phyloP scores from a whole-genome alignment of 768 basidiomycete species.

The Lentinula guzmanii region DNA sequence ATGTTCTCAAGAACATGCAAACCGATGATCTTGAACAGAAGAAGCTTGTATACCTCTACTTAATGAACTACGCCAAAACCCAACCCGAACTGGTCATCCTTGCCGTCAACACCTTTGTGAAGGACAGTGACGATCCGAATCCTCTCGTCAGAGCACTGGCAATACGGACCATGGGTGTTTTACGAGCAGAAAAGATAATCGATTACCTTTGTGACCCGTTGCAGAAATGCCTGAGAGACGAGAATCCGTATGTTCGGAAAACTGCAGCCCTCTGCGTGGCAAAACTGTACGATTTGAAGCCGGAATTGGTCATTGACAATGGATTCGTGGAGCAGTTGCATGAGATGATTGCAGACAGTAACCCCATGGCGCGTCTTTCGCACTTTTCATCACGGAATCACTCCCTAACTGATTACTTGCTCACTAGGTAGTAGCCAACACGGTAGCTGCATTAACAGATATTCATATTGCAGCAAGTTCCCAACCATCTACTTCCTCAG shows the following conservation, averaged over 20 bases:
- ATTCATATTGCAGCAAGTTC: conserved; percentile 74
- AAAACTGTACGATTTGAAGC: conserved; percentile 96
- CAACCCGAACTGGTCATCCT: conserved; percentile 99
- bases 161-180: conserved; percentile 95
- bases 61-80: conserved; percentile 99
- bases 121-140: conserved; percentile 95
- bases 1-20: conserved; percentile 99
- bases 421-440: conserved; percentile 92
- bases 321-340: conserved; percentile 86
- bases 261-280: conserved; percentile 96
- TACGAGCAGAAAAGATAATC: conserved; percentile 98
- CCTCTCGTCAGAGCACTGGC: conserved; percentile 94
- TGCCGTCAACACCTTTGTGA: conserved; percentile 97
- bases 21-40: conserved; percentile 99
- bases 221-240: conserved; percentile 86
- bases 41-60: conserved; percentile 98
- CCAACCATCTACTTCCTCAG: conserved; percentile 44
- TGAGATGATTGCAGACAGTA: conserved; percentile 92
- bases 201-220: conserved; percentile 97
- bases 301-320: conserved; percentile 90
- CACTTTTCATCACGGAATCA: not conserved
- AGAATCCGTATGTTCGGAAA: conserved; percentile 98
- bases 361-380: conserved; percentile 78
- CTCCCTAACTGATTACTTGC: not conserved
- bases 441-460: conserved; percentile 87